Conservation (phyloP, 2,329 filamentous ascomycete genomes). For the Pseudocercospora pini-densiflorae region DNA sequence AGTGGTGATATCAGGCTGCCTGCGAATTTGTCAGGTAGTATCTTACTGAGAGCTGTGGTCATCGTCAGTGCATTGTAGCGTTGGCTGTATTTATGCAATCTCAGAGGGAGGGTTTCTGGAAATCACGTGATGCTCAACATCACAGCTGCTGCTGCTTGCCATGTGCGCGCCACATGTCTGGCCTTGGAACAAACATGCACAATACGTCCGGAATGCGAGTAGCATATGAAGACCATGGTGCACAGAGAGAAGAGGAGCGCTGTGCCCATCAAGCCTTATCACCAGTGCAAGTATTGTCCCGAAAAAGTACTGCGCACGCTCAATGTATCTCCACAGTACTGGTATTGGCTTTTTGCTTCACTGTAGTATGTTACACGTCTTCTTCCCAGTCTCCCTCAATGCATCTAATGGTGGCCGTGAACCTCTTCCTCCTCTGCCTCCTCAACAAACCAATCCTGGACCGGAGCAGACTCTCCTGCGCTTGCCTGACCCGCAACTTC, state of each 20-base stretch:
- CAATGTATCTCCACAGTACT: slow-evolving; percentile 8
- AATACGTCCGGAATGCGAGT: too few relatives aligned
- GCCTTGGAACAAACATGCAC: too few relatives aligned
- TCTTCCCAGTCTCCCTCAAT: not conserved
- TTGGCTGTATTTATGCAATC: too few relatives aligned
- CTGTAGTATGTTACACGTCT: slow-evolving; percentile 21
- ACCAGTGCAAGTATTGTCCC: not conserved
- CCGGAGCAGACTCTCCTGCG: slow-evolving; percentile 63
- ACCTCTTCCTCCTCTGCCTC: slow-evolving; percentile 21
- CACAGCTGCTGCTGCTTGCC: too few relatives aligned
- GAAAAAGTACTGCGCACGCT: not conserved
- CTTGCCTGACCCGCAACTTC: slow-evolving; percentile 85
- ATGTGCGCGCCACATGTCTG: too few relatives aligned
- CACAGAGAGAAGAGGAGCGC: not conserved
- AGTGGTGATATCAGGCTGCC: too few relatives aligned
- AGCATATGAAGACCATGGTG: too few relatives aligned
- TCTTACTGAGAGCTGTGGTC: too few relatives aligned
- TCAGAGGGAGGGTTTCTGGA: too few relatives aligned
- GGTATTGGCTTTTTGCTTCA: slow-evolving; percentile 21
- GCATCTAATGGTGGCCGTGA: slow-evolving; percentile 18
- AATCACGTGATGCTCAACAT: too few relatives aligned
- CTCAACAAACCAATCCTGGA: slow-evolving; percentile 66
- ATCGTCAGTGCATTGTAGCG: too few relatives aligned
- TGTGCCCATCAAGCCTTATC: not conserved
- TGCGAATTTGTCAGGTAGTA: too few relatives aligned